phyloP scores from a whole-genome alignment of 2,329 filamentous ascomycete species.

The Phyllosticta ampelicida region DNA sequence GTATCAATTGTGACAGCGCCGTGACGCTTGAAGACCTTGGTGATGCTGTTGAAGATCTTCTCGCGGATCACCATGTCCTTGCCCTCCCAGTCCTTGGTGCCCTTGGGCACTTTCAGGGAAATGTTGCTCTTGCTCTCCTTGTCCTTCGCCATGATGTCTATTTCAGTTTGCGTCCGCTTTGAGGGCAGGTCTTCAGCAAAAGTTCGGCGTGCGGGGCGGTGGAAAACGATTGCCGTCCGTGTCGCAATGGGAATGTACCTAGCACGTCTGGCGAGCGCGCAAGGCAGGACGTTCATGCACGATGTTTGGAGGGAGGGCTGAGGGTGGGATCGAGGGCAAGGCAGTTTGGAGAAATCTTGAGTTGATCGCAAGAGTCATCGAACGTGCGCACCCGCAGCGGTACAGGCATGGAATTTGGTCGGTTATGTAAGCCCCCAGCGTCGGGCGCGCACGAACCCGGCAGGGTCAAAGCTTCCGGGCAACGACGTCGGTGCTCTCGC shows the following conservation, averaged over 20 bases:
- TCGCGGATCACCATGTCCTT: constrained; percentile 71
- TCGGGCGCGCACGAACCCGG: too few species aligned
- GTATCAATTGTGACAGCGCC: constrained; percentile 72
- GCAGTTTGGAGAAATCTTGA: constrained; percentile 4
- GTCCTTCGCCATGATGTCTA: constrained; percentile 39
- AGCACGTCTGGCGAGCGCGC: constrained; percentile 6
- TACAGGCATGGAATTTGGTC: background rate
- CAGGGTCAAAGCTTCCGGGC: background rate
- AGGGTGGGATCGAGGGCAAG: background rate
- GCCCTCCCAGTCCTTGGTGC: constrained; percentile 77
- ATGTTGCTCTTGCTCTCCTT: constrained; percentile 36
- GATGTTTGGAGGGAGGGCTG: background rate
- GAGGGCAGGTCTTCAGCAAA: background rate
- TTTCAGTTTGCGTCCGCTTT: constrained; percentile 10
- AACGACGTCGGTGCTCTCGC: background rate
- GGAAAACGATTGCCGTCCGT: background rate
- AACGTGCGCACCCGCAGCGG: background rate
- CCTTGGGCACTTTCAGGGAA: constrained; percentile 80
- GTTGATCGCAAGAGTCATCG: background rate
- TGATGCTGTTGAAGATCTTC: constrained; percentile 67
- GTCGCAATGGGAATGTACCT: background rate
- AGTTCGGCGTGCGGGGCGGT: background rate
- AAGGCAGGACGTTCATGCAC: constrained; percentile 10
- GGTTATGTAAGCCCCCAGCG: too few species aligned
- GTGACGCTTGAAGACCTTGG: constrained; percentile 72